Percentiles rank a stretch among this genome's conserved stretches.
These are phyloP conservation scores for Lobosporangium transversale DNA, from an alignment of 192 early-diverging fungal species.

Conservation along the genomic window DNA sequence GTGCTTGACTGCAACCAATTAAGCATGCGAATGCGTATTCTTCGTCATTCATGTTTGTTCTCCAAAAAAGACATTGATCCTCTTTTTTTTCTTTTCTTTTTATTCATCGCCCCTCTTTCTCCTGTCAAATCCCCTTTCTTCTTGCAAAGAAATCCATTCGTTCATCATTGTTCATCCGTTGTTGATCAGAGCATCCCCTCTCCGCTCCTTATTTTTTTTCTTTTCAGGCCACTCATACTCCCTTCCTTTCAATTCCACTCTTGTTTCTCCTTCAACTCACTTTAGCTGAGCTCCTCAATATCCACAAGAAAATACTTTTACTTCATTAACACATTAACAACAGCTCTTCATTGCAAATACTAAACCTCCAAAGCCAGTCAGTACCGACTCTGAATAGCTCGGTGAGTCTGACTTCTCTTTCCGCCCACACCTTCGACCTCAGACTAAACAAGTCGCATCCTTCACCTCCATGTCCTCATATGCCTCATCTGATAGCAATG, in stretches of 20 bases:
- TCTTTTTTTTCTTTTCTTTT: not conserved
- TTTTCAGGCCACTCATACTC: not conserved
- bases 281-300: not conserved
- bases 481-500: slow-evolving; percentile 26
- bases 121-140: too few species aligned
- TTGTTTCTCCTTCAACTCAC: not conserved
- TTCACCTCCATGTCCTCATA: slow-evolving; percentile 57
- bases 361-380: not conserved
- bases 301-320: too few species aligned
- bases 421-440: slow-evolving; percentile 38
- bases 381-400: not conserved
- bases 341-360: not conserved
- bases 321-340: too few species aligned
- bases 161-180: too few species aligned
- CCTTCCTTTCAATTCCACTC: not conserved
- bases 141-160: too few species aligned
- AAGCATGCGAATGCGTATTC: too few species aligned
- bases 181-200: too few species aligned
- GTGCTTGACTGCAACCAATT: too few species aligned
- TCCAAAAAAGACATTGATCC: not conserved
- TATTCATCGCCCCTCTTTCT: not conserved
- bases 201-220: not conserved
- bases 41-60: not conserved
- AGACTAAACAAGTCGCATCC: slow-evolving; percentile 36
- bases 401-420: slow-evolving; percentile 9